These are phyloP conservation scores for Jacaranda mimosifolia DNA, from an alignment of 257 asterid genomes.

Conservation along the genomic window DNA sequence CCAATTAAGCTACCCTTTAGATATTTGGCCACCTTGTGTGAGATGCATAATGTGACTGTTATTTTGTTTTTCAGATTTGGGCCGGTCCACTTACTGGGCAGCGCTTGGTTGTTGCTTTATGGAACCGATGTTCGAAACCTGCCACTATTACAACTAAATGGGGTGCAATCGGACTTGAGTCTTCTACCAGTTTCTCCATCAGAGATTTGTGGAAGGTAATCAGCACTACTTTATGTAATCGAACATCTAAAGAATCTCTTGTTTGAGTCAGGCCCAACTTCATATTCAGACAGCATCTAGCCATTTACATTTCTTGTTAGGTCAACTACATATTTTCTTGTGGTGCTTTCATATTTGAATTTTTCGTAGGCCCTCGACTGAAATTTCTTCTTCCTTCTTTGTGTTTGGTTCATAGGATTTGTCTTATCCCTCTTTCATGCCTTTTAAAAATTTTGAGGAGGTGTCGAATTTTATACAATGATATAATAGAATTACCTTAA, in stretches of 20 bases:
- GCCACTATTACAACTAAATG: constrained; percentile 60
- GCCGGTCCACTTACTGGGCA: constrained; percentile 71
- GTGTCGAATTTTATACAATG: background rate
- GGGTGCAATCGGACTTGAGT: constrained; percentile 61
- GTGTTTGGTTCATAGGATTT: background rate
- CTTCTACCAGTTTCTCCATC: constrained; percentile 60
- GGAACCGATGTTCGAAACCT: constrained; percentile 69
- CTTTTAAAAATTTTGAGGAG: too few relatives aligned
- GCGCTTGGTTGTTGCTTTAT: constrained; percentile 59
- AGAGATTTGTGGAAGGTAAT: constrained; percentile 77
- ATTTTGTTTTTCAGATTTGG: constrained; percentile 58
- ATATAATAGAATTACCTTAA: too few relatives aligned
- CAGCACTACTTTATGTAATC: background rate
- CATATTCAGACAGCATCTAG: background rate
- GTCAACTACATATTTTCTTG: background rate
- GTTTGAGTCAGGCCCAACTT: background rate
- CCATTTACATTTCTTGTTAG: background rate
- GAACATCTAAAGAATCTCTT: background rate
- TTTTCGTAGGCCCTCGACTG: background rate
- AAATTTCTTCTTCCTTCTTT: background rate
- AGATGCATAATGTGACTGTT: background rate
- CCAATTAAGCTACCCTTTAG: too few relatives aligned
- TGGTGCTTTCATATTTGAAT: background rate
- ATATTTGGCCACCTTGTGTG: background rate
- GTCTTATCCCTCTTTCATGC: too few relatives aligned